Evolutionary conservation across 176 grass and related monocot genomes (phyloP).

Genomic region (Oryza longistaminata): DNA sequence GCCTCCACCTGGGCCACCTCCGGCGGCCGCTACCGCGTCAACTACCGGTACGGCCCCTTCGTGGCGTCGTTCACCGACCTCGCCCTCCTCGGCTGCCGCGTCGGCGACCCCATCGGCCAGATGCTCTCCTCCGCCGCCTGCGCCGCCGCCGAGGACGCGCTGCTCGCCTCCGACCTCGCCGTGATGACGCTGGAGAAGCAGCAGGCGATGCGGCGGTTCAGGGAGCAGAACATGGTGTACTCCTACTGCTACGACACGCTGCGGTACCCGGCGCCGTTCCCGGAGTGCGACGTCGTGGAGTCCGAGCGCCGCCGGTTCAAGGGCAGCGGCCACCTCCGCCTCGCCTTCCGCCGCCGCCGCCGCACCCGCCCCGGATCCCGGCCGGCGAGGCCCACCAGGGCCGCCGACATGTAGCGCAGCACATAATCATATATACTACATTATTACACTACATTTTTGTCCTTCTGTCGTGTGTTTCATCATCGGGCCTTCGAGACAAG

Average conservation of each 20-base stretch:
- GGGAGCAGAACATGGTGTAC: slow-evolving; percentile 82
- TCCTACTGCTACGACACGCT: slow-evolving; percentile 76
- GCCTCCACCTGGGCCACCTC: slow-evolving; percentile 81
- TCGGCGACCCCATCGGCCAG: slow-evolving; percentile 41
- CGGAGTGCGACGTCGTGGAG: slow-evolving; percentile 74
- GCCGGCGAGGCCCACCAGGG: neutral
- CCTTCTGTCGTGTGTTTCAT: too few species aligned
- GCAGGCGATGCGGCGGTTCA: slow-evolving; percentile 63
- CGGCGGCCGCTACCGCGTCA: slow-evolving; percentile 66
- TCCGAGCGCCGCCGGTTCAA: slow-evolving; percentile 63
- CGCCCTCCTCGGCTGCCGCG: slow-evolving; percentile 65
- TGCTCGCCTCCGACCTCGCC: slow-evolving; percentile 41
- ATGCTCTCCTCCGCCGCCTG: slow-evolving; percentile 27
- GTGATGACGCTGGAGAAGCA: slow-evolving; percentile 70
- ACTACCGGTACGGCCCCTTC: slow-evolving; percentile 80
- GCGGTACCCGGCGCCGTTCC: slow-evolving; percentile 56
- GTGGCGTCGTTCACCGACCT: slow-evolving; percentile 74
- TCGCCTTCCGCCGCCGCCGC: slow-evolving; percentile 19
- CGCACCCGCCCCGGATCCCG: neutral
- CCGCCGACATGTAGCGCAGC: slow-evolving; percentile 5
- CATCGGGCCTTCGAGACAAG: too few species aligned
- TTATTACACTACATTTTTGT: too few species aligned
- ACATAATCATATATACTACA: too few species aligned
- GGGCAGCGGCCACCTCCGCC: slow-evolving; percentile 58
- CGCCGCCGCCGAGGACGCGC: slow-evolving; percentile 9